Conservation (phyloP, 2,329 filamentous ascomycete genomes). For the Microdochium trichocladiopsis region DNA sequence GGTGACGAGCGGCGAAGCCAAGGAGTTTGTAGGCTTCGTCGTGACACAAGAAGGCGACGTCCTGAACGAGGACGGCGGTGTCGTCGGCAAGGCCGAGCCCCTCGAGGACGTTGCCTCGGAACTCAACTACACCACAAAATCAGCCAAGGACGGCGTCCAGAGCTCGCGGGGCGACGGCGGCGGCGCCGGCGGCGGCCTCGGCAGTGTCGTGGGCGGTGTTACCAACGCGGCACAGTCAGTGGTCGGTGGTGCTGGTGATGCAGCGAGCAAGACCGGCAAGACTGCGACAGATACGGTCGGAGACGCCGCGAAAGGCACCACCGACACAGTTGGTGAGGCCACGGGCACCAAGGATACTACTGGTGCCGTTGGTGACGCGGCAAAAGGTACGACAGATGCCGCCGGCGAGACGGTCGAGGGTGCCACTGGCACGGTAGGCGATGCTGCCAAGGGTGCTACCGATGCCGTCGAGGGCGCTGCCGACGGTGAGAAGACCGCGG, state of each 20-base stretch:
- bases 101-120: slow-evolving; percentile 20
- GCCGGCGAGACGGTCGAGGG: slow-evolving; percentile 7
- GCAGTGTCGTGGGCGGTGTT: slow-evolving; percentile 13
- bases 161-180: not conserved
- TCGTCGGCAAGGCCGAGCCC: slow-evolving; percentile 24
- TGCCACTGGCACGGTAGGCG: slow-evolving; percentile 6
- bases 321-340: slow-evolving; percentile 13
- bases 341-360: slow-evolving; percentile 13
- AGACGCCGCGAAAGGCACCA: slow-evolving; percentile 12
- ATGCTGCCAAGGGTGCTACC: slow-evolving; percentile 5
- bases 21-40: slow-evolving; percentile 20
- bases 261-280: slow-evolving; percentile 12
- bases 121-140: slow-evolving; percentile 20
- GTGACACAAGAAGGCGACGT: slow-evolving; percentile 28
- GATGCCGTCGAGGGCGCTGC: slow-evolving; percentile 9
- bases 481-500: slow-evolving; percentile 10
- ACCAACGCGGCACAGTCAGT: slow-evolving; percentile 12
- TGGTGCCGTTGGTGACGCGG: slow-evolving; percentile 12
- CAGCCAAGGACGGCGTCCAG: slow-evolving; percentile 7
- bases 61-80: slow-evolving; percentile 18
- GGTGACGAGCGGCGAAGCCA: slow-evolving; percentile 21
- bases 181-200: slow-evolving; percentile 7
- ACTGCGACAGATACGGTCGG: slow-evolving; percentile 11
- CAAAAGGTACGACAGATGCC: slow-evolving; percentile 9
- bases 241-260: slow-evolving; percentile 11